phyloP scores from a whole-genome alignment of 371 early-diverging fungal species.

The Syncephalastrum contaminatum region DNA sequence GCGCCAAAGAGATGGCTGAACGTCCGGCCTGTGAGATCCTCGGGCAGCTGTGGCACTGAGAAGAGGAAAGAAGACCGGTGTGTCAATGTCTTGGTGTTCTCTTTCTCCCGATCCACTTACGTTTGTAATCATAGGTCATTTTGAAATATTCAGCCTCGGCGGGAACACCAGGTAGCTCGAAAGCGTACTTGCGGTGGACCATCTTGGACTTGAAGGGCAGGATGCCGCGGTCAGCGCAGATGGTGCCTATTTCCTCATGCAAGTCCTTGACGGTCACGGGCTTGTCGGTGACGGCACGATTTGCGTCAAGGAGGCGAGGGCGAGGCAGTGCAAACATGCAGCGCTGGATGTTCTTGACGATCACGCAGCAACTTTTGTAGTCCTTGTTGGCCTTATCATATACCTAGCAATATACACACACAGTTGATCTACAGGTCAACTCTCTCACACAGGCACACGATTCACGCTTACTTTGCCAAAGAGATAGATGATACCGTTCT shows the following conservation, averaged over 20 bases:
- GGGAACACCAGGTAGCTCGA: slow-evolving; percentile 88
- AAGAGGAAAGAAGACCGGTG: neutral
- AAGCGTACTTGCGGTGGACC: slow-evolving; percentile 88
- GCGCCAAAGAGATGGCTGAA: slow-evolving; percentile 91
- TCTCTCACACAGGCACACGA: neutral
- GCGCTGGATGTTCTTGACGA: slow-evolving; percentile 80
- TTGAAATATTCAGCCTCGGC: slow-evolving; percentile 83
- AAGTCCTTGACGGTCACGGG: slow-evolving; percentile 66
- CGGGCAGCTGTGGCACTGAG: slow-evolving; percentile 69
- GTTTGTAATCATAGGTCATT: slow-evolving; percentile 75
- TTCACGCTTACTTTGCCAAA: slow-evolving; percentile 81
- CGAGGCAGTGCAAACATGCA: slow-evolving; percentile 90
- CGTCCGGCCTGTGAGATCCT: slow-evolving; percentile 70
- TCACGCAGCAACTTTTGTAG: slow-evolving; percentile 83
- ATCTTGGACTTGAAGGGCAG: slow-evolving; percentile 56
- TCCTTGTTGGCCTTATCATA: slow-evolving; percentile 42
- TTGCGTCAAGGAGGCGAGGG: too few species aligned
- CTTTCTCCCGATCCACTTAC: slow-evolving; percentile 24
- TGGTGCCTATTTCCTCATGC: slow-evolving; percentile 68
- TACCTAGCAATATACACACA: slow-evolving; percentile 26
- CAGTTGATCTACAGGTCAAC: neutral
- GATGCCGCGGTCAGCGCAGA: slow-evolving; percentile 61
- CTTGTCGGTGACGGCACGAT: too few species aligned
- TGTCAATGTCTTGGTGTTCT: neutral
- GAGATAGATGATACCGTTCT: slow-evolving; percentile 79